phyloP scores from a whole-genome alignment of 1,284 basidiomycete genomes.

The Ceratobasidium sp. region DNA sequence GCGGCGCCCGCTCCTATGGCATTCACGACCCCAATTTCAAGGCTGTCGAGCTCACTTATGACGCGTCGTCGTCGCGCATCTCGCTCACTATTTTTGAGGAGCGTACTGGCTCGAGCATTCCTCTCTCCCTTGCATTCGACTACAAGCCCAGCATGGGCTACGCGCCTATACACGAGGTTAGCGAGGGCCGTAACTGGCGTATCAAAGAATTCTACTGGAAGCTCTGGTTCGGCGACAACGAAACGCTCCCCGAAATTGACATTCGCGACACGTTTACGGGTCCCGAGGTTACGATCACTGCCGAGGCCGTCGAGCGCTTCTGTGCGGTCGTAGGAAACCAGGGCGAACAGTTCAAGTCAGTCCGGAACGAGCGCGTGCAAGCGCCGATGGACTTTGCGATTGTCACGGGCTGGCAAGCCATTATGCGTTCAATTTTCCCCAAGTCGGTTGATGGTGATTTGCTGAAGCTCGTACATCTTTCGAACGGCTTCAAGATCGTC shows the following conservation, averaged over 20 bases:
- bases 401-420: conserved; percentile 97
- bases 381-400: conserved; percentile 99
- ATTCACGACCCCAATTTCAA: conserved; percentile 80
- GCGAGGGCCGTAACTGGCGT: conserved; percentile 83
- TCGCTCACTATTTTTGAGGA: conserved; percentile 87
- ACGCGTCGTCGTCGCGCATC: conserved; percentile 68
- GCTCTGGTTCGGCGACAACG: conserved; percentile 92
- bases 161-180: conserved; percentile 93
- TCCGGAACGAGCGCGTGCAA: conserved; percentile 72
- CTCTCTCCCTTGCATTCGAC: conserved; percentile 82
- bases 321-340: conserved; percentile 95
- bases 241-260: conserved; percentile 76
- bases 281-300: conserved; percentile 83
- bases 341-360: conserved; percentile 87
- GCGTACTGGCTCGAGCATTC: conserved; percentile 78
- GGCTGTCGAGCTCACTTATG: conserved; percentile 79
- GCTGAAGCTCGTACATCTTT: conserved; percentile 94
- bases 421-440: conserved; percentile 98
- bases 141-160: conserved; percentile 92
- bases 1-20: conserved; percentile 84
- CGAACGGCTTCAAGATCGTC: conserved; percentile 93
- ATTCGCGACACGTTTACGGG: conserved; percentile 83
- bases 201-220: conserved; percentile 99
- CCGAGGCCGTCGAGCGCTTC: conserved; percentile 84
- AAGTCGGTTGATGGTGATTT: conserved; percentile 89